These are phyloP conservation scores for Lablab purpureus DNA, from an alignment of 306 rosid genomes.

Conservation along the genomic window DNA sequence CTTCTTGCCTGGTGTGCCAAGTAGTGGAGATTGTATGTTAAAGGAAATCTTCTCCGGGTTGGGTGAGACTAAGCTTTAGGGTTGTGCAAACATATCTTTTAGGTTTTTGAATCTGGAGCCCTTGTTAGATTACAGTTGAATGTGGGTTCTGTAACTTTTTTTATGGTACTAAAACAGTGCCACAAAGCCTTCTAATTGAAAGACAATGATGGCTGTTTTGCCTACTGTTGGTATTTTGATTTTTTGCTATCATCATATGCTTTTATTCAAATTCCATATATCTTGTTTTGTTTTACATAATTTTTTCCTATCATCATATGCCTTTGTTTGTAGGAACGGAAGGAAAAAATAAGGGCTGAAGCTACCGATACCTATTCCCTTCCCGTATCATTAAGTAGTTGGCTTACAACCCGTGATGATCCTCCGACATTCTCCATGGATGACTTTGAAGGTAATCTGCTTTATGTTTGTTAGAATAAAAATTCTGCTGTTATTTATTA, in stretches of 20 bases:
- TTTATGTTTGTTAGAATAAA: constrained; percentile 20
- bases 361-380: constrained; percentile 63
- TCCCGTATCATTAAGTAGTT: constrained; percentile 53
- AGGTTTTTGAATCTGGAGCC: constrained; percentile 5
- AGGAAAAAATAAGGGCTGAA: constrained; percentile 86
- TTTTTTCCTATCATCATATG: constrained; percentile 28
- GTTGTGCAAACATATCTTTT: constrained; percentile 27
- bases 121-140: constrained; percentile 25
- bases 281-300: neutral
- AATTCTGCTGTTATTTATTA: neutral
- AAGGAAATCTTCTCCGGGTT: constrained; percentile 18
- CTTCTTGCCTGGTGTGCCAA: constrained; percentile 26
- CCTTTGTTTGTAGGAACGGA: constrained; percentile 65
- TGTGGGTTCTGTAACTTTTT: constrained; percentile 17
- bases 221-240: constrained; percentile 18
- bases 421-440: constrained; percentile 84
- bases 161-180: neutral
- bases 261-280: constrained; percentile 1
- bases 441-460: constrained; percentile 86
- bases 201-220: neutral
- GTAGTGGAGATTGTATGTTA: constrained; percentile 35
- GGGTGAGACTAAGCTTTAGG: neutral
- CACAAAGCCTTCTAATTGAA: constrained; percentile 22
- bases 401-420: constrained; percentile 47
- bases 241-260: constrained; percentile 24